Base-by-base conservation (phyloP, 768 basidiomycete species). In the Psilocybe cubensis region DNA sequence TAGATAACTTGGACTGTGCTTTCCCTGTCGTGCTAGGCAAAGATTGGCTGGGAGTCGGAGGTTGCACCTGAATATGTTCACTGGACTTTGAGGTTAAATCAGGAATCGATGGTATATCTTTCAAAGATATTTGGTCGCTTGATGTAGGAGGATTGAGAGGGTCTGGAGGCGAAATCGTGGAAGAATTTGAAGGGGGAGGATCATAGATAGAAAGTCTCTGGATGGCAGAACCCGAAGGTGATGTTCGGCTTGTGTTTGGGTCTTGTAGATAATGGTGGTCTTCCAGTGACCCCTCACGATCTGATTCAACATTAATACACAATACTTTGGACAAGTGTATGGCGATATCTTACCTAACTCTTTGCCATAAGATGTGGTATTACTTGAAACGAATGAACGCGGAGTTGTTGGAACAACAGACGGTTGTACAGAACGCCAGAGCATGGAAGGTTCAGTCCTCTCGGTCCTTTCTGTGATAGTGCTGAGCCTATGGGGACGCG, bases 391-490 rank as follows among this genome's bases (percentile, higher is more conserved):
- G 27, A 70, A 68, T 20, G 79, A 73, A 27, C 77, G 77, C 12
- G 77, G 75, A 20, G 73, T 73, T 54, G 75, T 72, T 54, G 77
- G 74, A 28, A 71, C 61, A 28, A 71, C 60, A 27, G 77, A 71
- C 38, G 76, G 74, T 50, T 75, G 76, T 38, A 72, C 72, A 25
- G 78, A 74, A 25, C 76, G 76, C 76, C 80, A 80, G 40, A 75
- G 73, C 14, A 79, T 76, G 12, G 84, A 82, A 31, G 78, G 74
- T 59, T 86, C 87, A 31, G 88, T 85, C 29, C 78, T 77, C 66
- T 91, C 89, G 14, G 88, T 86, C 44, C 69, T 72, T 71, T 92
- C 89, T 21, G 82, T 78, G 57, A 92, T 92, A 3, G 85, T 88
- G 57, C 83, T 87, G 57, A 90, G 71, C 48, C 67, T 65, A 35